Base-by-base conservation (phyloP, 805 yeast genomes). In the Sugiyamaella lignohabitans region DNA sequence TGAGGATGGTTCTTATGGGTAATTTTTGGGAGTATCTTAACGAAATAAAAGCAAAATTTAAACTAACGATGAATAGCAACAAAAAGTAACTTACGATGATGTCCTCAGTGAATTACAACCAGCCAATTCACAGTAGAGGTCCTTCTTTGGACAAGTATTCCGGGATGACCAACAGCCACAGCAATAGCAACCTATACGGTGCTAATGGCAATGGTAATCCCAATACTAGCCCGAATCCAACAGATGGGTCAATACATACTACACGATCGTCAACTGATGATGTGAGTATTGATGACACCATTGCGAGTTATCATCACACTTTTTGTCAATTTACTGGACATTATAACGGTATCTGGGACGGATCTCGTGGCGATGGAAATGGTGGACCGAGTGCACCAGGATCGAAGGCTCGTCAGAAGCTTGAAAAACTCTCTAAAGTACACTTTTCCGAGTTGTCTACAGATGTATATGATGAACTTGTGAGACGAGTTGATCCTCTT, bases 381-480 rank as follows among this genome's bases (percentile, higher is more conserved):
- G n/a, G n/a, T n/a, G 8, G 8, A n/a, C 48, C 41, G 35, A 24
- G 29, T 8, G 48, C 43, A 4, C 47, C 53, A 11, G 43, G 46
- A n/a, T 47, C 49, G 38, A 80, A 86, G 60, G 96, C 96, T 2
- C 74, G 96, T 55, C 87, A 84, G 53, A 88, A 91, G 65, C 73
- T 91, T 42, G 73, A 84, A 52, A 87, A 86, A 59, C 74, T 94
- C 46, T 82, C 95, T 1, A 54, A 59, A 22, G 78, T 82, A 5
- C 98, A 94, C 65, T 88, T 93, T 61, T 74, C 76, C 51, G 99
- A 93, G 63, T 76, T 93, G 49, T 79, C 94, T 54, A 88, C 96
- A 2, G 99, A 93, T 63, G 97, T 93, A 10, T 84, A 80, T 62
- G 98, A 93, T 65, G 98, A 93, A 65, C 70, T 93, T 50, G 79